Evolutionary conservation across 2,329 filamentous ascomycete species (phyloP), one percentile per base, ranked within the genome.

Genomic region (Ramularia collo-cygni): DNA sequence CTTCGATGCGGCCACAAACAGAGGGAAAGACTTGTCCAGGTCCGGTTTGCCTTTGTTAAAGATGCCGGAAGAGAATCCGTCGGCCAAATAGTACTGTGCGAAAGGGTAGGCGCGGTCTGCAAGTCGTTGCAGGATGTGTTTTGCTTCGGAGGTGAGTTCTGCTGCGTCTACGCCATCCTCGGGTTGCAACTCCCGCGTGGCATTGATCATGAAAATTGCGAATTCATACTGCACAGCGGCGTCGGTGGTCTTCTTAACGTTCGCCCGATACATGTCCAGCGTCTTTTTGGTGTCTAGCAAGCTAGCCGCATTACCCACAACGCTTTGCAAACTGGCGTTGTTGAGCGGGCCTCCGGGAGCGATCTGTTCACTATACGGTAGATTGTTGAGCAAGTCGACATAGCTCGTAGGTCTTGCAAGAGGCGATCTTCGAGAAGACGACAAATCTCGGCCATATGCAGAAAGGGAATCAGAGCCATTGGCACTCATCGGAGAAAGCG

Each of bases 161-260:
- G 65, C 61, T 18, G 78, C 71, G 5, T 61, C 51, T 54, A 61
- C 15, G 52, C 58, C 40, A 36, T 59, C 53, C 35, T 51, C 67
- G 65, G 48, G 60, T 27, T 72, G 68, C 32, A 84, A 76, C 59
- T 94, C 85, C 60, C 87, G 83, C 28, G 90, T 89, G 2, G 87
- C 83, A 33, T 89, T 85, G 52, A 96, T 83, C 69, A 98, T 79
- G 62, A 94, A 95, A 27, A 96, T 77, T 2, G 92, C 92, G 65
- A 98, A 96, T 19, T 94, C 92, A 63, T 96, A 96, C 63, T 95
- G 88, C 24, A 94, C 85, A 3, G 84, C 81, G 12, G 82, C 74
- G 62, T 95, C 88, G 47, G 84, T 92, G 2, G 92, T 94, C 70
- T 98, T 98, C 69, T 95, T 96, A 43, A 95, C 86, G 58, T 96